Evolutionary conservation across 1,284 basidiomycete genomes (phyloP).

Genomic region (Agaricales sp.): DNA sequence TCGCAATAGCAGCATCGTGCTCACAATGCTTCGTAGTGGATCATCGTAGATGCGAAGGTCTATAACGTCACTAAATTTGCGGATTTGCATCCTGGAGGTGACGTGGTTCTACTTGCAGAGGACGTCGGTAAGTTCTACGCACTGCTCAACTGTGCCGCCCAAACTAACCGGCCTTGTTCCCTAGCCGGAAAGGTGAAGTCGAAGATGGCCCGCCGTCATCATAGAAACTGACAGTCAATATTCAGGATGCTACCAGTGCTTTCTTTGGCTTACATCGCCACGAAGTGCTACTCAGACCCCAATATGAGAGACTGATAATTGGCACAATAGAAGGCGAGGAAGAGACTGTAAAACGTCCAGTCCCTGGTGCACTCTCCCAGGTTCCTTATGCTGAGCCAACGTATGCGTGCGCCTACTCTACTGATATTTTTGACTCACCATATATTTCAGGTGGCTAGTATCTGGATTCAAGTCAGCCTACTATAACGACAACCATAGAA

Average conservation of each 20-base stretch:
- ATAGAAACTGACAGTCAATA: too few species aligned
- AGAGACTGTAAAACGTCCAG: conserved; percentile 46
- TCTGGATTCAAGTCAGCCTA: conserved; percentile 77
- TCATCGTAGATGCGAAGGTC: conserved; percentile 70
- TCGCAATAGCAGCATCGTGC: neutral
- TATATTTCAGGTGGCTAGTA: conserved; percentile 53
- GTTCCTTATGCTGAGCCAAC: conserved; percentile 89
- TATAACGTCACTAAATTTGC: conserved; percentile 68
- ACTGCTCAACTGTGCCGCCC: conserved; percentile 1
- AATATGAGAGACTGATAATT: conserved; percentile 76
- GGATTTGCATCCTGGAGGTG: conserved; percentile 66
- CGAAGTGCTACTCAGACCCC: conserved; percentile 75
- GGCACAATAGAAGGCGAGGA: conserved; percentile 67
- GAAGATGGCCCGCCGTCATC: too few species aligned
- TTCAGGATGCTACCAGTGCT: conserved; percentile 74
- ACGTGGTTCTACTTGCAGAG: conserved; percentile 44
- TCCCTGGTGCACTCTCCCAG: conserved; percentile 57
- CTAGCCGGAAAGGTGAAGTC: conserved; percentile 1
- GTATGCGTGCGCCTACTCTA: neutral
- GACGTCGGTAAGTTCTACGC: conserved; percentile 37
- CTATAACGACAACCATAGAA: conserved; percentile 64
- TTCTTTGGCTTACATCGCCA: conserved; percentile 91
- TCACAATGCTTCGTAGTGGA: conserved; percentile 36
- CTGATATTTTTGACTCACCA: neutral
- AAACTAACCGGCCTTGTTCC: neutral